A percentile compares a stretch with the other conserved stretches of the same genome.
Conservation (phyloP, 139 green algal genomes). For the Astrephomene gubernaculifera region DNA sequence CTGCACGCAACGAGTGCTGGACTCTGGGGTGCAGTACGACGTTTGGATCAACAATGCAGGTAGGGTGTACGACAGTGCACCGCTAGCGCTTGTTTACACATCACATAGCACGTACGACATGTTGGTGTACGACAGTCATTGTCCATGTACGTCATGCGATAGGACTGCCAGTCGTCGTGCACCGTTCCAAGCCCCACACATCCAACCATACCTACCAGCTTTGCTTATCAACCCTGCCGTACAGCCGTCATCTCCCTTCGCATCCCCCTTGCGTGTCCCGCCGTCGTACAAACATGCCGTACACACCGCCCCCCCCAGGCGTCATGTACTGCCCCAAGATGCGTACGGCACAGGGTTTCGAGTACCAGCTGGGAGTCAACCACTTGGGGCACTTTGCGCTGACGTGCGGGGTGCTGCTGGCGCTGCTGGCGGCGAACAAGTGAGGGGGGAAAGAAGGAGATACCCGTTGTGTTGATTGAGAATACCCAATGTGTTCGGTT, state of each 20-base stretch:
- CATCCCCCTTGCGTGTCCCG: no score
- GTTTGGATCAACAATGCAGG: conserved; percentile 89
- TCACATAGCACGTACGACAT: no score
- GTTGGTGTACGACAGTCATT: no score
- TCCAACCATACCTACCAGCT: no score
- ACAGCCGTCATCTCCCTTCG: no score
- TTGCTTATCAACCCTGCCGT: no score
- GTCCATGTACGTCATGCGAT: no score
- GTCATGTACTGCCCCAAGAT: conserved; percentile 84
- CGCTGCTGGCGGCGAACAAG: conserved; percentile 53
- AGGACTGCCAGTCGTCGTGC: no score
- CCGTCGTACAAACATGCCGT: no score
- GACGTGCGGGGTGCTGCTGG: conserved; percentile 75
- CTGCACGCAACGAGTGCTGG: conserved; percentile 61
- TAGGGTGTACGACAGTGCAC: conserved; percentile 28
- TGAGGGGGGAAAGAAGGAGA: not conserved
- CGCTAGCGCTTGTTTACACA: no score
- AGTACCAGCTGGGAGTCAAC: conserved; percentile 74
- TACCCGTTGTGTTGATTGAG: not conserved
- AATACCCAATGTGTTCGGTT: no score
- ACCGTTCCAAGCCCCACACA: no score
- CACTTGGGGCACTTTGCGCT: conserved; percentile 81
- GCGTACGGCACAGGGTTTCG: conserved; percentile 81
- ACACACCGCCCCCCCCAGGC: not conserved
- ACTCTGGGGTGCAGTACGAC: conserved; percentile 69